Evolutionary conservation across 2,329 filamentous ascomycete species (phyloP), one percentile per base, ranked within the genome.

Genomic region (Paecilomyces sp.): DNA sequence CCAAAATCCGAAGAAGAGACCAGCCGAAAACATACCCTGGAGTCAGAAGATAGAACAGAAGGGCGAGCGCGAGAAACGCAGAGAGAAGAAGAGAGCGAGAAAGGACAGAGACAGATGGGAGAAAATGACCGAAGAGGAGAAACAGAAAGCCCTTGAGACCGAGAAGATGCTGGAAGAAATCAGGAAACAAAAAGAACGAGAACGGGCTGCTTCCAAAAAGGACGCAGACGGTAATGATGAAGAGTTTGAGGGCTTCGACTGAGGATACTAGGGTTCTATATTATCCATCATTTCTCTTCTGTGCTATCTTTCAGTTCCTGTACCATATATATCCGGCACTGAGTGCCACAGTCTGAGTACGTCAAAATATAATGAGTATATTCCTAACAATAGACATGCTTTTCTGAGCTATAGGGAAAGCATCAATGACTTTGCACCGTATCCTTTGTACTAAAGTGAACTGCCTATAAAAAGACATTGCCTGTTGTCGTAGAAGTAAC

Each of bases 81-180:
- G 85, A 58, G 88, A 90, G 65, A 87, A 85, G 78, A 85, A 85
- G 69, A 81, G 80, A 62, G 81, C 83, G 66, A 85, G 82, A 71
- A 81, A 83, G 61, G 87, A 92, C 63, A 84, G 85, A 9, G 85
- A 88, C 71, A 79, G 79, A 63, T 76, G 81, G 69, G 81, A 84
- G 31, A 81, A 79, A 61, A 86, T 93, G 84, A 89, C 85, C n/a
- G 85, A 88, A 3, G 84, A 86, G 60, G 86, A 92, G 74, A 87
- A 82, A 75, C 75, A 80, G 34, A 82, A 87, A 71, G 81, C 86
- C 65, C 79, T 75, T 65, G 83, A 89, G 71, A 80, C 91, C 12
- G 79, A 88, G 64, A 77, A 80, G 11, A 77, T 92, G 78, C 80
- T 92, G 55, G 79, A 80, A 25, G 76, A 87, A 68, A 81, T 92